Percentiles rank a stretch among this genome's conserved stretches.
These are phyloP conservation scores for Boletus vermiculosoides DNA, from an alignment of 768 basidiomycete genomes.

Conservation along the genomic window DNA sequence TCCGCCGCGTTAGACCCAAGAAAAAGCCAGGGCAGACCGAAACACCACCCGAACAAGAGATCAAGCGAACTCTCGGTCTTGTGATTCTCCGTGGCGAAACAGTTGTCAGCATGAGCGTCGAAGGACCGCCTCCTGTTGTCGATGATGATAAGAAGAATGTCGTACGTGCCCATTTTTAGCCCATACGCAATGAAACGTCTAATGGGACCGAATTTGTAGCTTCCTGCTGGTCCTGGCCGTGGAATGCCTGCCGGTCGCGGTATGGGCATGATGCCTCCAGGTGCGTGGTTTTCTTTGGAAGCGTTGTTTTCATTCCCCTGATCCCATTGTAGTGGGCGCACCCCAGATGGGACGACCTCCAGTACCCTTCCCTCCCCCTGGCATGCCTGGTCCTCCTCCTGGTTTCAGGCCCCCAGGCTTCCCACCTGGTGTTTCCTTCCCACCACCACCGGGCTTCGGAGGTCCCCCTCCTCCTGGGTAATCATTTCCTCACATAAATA, in stretches of 20 bases:
- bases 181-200: slow-evolving; percentile 6
- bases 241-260: slow-evolving; percentile 97
- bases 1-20: slow-evolving; percentile 87
- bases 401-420: slow-evolving; percentile 84
- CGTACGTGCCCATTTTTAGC: slow-evolving; percentile 42
- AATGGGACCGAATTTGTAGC: slow-evolving; percentile 42
- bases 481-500: slow-evolving; percentile 22
- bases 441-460: slow-evolving; percentile 77
- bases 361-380: slow-evolving; percentile 60
- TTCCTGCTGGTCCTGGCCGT: slow-evolving; percentile 86
- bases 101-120: slow-evolving; percentile 91
- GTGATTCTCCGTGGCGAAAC: slow-evolving; percentile 97
- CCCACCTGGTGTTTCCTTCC: slow-evolving; percentile 77
- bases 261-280: slow-evolving; percentile 91
- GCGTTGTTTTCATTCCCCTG: slow-evolving; percentile 16
- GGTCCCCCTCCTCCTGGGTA: slow-evolving; percentile 88
- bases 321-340: slow-evolving; percentile 48
- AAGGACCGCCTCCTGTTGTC: slow-evolving; percentile 89
- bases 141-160: slow-evolving; percentile 87
- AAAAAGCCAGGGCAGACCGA: slow-evolving; percentile 80
- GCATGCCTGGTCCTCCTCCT: slow-evolving; percentile 84
- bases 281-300: slow-evolving; percentile 42
- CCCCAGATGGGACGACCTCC: slow-evolving; percentile 67
- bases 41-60: slow-evolving; percentile 79
- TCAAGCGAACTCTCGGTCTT: slow-evolving; percentile 94